These are phyloP conservation scores for Solanum ossicruentum DNA, from an alignment of 257 asterid genomes.

Conservation along the genomic window DNA sequence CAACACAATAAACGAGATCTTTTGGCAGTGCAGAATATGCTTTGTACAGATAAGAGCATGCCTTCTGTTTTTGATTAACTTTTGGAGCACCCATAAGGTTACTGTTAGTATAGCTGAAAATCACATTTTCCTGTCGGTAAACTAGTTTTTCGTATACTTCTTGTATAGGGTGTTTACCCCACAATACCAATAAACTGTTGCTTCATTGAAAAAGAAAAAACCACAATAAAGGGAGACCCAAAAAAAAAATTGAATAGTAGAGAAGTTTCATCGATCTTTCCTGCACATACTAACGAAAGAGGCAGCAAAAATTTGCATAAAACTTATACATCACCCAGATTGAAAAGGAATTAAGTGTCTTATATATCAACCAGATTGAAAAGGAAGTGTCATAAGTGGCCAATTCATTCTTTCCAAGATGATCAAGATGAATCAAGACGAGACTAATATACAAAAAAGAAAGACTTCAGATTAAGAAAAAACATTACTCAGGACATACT, in stretches of 20 bases:
- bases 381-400: neutral
- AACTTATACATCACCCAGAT: neutral
- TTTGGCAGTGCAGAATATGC: neutral
- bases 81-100: neutral
- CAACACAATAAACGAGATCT: neutral
- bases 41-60: neutral
- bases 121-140: neutral
- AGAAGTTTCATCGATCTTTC: neutral
- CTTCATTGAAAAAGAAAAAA: neutral
- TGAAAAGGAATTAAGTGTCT: neutral
- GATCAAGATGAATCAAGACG: neutral
- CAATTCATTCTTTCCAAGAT: neutral
- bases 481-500: neutral
- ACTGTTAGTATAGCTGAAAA: neutral
- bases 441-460: neutral
- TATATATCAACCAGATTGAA: neutral
- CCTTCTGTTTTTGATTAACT: neutral
- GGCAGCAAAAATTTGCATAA: neutral
- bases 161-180: neutral
- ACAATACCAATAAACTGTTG: neutral
- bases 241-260: neutral
- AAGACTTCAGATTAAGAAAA: neutral
- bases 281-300: neutral
- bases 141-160: neutral
- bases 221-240: neutral